These are phyloP conservation scores for Sugiyamaella smithiae DNA, from an alignment of 805 yeast genomes.

Conservation along the genomic window DNA sequence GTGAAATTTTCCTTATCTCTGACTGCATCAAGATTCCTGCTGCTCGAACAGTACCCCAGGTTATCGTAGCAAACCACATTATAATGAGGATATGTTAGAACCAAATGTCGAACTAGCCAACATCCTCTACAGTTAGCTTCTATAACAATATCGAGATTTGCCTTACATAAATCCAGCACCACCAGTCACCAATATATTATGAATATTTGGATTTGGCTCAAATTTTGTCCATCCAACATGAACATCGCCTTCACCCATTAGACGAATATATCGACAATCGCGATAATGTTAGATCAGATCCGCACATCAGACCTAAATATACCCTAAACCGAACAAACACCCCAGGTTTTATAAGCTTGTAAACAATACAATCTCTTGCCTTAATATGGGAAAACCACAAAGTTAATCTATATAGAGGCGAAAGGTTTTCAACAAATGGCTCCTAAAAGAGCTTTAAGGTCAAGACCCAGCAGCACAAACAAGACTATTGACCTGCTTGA, in stretches of 20 bases:
- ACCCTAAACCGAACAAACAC: too few species aligned
- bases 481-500: not conserved
- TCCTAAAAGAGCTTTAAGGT: not conserved
- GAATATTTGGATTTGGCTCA: constrained; percentile 15
- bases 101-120: constrained; percentile 41
- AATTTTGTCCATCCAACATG: constrained; percentile 16
- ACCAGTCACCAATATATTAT: constrained; percentile 47
- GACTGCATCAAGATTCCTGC: constrained; percentile 34
- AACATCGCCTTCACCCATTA: not conserved
- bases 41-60: constrained; percentile 44
- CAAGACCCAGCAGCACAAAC: not conserved
- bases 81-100: constrained; percentile 29
- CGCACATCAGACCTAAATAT: too few species aligned
- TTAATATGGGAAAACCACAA: too few species aligned
- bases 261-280: too few species aligned
- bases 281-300: too few species aligned
- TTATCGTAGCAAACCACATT: constrained; percentile 46
- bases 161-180: constrained; percentile 54
- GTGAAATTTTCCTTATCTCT: constrained; percentile 26
- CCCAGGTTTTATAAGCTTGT: too few species aligned
- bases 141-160: constrained; percentile 3
- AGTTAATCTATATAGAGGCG: not conserved
- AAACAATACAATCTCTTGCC: too few species aligned
- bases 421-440: not conserved
- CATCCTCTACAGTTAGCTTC: constrained; percentile 38